These are phyloP conservation scores for Phytophthora melonis DNA, from an alignment of 352 stramenopile genomes.

Conservation along the genomic window DNA sequence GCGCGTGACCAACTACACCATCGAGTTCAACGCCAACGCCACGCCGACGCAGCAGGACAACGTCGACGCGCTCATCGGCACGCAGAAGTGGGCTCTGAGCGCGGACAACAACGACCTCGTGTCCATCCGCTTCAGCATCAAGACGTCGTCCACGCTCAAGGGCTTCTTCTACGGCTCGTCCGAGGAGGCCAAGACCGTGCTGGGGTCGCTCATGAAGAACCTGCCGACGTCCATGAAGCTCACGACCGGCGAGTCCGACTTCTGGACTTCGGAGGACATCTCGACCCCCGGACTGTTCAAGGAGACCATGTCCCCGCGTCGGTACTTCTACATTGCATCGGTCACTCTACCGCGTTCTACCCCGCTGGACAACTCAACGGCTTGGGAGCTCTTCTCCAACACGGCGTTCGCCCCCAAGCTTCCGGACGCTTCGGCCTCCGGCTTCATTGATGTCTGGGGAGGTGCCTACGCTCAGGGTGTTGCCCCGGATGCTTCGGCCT, in stretches of 20 bases:
- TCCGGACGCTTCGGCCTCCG: background rate
- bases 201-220: background rate
- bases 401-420: background rate
- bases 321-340: background rate
- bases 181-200: background rate
- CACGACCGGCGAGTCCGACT: background rate
- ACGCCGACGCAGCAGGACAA: conserved; percentile 1
- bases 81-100: background rate
- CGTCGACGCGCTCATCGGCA: background rate
- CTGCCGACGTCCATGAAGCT: background rate
- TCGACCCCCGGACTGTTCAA: background rate
- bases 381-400: background rate
- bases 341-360: background rate
- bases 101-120: background rate
- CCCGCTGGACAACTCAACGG: background rate
- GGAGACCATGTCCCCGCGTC: background rate
- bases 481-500: background rate
- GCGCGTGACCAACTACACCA: background rate
- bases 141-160: background rate
- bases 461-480: background rate
- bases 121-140: background rate
- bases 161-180: background rate
- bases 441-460: background rate
- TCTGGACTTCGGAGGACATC: background rate
- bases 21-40: background rate